Percentiles rank a stretch among this genome's conserved stretches.
phyloP scores from a whole-genome alignment of 495 filamentous ascomycete genomes.

The Clohesyomyces aquaticus region DNA sequence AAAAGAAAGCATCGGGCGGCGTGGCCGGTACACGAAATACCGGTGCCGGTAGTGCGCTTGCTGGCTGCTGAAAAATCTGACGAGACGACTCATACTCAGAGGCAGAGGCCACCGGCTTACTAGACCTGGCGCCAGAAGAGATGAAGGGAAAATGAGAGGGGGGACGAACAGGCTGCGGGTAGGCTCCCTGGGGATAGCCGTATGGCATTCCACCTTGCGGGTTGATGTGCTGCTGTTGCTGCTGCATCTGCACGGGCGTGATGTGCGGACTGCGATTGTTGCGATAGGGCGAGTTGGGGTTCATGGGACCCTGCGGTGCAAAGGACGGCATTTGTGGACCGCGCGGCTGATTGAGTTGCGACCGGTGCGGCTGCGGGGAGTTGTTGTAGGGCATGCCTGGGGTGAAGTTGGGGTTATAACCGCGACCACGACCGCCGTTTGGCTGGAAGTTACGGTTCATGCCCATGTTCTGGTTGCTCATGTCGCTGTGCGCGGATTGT shows the following conservation, averaged over 20 bases:
- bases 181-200: constrained; percentile 39
- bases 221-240: constrained; percentile 47
- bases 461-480: constrained; percentile 62
- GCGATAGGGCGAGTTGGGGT: constrained; percentile 64
- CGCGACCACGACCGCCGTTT: constrained; percentile 69
- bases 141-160: constrained; percentile 17
- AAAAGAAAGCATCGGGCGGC: constrained; percentile 44
- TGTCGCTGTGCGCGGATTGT: constrained; percentile 77
- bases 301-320: constrained; percentile 61
- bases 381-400: constrained; percentile 64
- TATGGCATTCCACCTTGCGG: constrained; percentile 51
- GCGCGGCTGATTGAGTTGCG: constrained; percentile 63
- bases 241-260: constrained; percentile 59
- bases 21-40: constrained; percentile 39
- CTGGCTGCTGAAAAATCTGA: background rate
- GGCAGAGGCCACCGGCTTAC: constrained; percentile 4
- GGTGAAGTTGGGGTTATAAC: constrained; percentile 54
- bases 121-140: constrained; percentile 17
- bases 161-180: constrained; percentile 32
- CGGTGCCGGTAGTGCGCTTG: constrained; percentile 4
- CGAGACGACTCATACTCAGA: constrained; percentile 1
- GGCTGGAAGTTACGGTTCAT: constrained; percentile 39
- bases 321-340: constrained; percentile 65
- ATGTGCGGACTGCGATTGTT: constrained; percentile 75
- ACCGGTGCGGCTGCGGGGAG: constrained; percentile 65